Evolutionary conservation across 139 green algal species (phyloP), one percentile per base, ranked within the genome.

Genomic region (Volvox africanus): DNA sequence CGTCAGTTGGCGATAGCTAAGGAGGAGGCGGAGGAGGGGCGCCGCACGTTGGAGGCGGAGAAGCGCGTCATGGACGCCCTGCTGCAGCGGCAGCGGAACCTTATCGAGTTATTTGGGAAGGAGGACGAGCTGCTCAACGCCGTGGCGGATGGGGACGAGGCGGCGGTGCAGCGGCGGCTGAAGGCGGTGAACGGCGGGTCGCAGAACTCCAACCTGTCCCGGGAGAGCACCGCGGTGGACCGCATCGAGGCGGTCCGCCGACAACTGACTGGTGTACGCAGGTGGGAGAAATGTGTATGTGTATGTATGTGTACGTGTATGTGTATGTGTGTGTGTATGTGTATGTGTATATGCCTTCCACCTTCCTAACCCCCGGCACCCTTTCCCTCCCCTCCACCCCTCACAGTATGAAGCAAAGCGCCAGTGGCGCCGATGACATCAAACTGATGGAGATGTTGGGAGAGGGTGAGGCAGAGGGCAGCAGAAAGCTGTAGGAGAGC

Each of bases 161-260:
- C 14, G 0, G 9, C 33, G 20, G 5, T 80, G 82, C 36, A 62
- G 68, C 67, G 36, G 84, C 36, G 67, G 35, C 36, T 80, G 68
- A 21, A 30, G 67, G 16, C 30, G 26, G 37, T 26, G 22, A 65
- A 16, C 9, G 30, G 84, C 65, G 36, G 36, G n/a, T 24, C 1
- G 17, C 36, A 36, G 17, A 36, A 35, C 26, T 65, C 32, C 30
- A 28, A 0, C 12, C 82, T 89, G 84, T 89, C 84, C 24, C 35
- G 84, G 67, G 84, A 89, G 84, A 89, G 84, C 68, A 28, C 84
- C 26, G n/a, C 84, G 6, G 50, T 81, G 36, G 84, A 92, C 30
- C 92, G 92, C 35, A 94, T 94, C 26, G 92, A 94, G 80, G 89
- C 85, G 0, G 86, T 94, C 26, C 89, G 92, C 22, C 79, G 71